These are phyloP conservation scores for Pseudogymnoascus sp. DNA, from an alignment of 2,329 filamentous ascomycete species.

Conservation along the genomic window DNA sequence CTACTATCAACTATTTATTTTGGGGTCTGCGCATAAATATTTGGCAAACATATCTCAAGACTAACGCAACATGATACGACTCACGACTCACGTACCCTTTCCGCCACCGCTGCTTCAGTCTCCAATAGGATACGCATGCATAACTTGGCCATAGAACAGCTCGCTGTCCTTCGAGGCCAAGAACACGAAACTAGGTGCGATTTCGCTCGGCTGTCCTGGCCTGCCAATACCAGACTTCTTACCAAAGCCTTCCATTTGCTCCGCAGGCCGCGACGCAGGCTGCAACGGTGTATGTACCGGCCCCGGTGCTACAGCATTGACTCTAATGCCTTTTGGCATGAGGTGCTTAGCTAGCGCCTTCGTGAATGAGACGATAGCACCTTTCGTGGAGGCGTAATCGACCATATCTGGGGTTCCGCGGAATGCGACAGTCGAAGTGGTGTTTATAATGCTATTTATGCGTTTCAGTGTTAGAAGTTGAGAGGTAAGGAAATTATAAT, in stretches of 20 bases:
- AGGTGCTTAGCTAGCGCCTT: background rate
- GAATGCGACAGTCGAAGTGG: conserved; percentile 2
- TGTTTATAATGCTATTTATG: conserved; percentile 6
- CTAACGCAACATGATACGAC: too few relatives aligned
- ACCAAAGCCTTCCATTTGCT: background rate
- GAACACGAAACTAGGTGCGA: conserved; percentile 71
- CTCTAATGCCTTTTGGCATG: conserved; percentile 31
- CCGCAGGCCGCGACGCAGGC: background rate
- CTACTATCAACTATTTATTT: background rate
- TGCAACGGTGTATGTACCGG: conserved; percentile 63
- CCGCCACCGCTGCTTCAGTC: background rate
- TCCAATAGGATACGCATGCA: conserved; percentile 22
- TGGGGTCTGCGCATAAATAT: background rate
- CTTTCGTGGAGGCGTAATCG: conserved; percentile 9
- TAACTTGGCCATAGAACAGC: conserved; percentile 59
- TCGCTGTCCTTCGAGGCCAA: conserved; percentile 64
- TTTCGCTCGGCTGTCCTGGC: conserved; percentile 70
- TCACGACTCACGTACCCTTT: background rate
- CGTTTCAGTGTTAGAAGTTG: background rate
- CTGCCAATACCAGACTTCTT: conserved; percentile 50
- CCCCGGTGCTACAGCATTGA: conserved; percentile 74
- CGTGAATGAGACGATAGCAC: conserved; percentile 9
- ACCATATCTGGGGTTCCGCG: background rate
- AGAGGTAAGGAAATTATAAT: background rate
- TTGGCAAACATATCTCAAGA: background rate